Percentiles rank a stretch among this genome's conserved stretches.
Conservation (phyloP, 2,329 filamentous ascomycete genomes). For the Neoarthrinium moseri region DNA sequence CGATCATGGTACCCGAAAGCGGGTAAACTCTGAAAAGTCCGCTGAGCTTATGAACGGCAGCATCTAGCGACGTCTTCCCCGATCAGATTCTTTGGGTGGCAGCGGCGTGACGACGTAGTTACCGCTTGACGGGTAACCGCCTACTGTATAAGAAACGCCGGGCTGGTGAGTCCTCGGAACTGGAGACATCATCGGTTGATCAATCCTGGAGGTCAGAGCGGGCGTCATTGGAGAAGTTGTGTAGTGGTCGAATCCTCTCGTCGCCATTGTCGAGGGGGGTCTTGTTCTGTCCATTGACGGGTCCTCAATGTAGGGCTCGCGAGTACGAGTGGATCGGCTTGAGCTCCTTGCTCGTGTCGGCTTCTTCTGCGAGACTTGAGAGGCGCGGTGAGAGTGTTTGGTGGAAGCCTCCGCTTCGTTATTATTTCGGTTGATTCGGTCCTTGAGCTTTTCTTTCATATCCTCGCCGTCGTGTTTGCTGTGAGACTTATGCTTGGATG, state of each 20-base stretch:
- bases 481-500: slow-evolving; percentile 4
- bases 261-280: background rate
- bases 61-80: too few relatives aligned
- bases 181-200: background rate
- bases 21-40: too few relatives aligned
- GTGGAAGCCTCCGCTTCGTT: background rate
- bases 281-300: background rate
- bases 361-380: background rate
- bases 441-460: background rate
- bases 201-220: background rate
- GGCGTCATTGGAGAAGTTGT: background rate
- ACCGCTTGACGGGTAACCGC: background rate
- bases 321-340: background rate
- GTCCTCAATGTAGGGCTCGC: slow-evolving; percentile 1
- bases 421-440: slow-evolving; percentile 4
- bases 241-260: background rate
- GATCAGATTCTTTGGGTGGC: too few relatives aligned
- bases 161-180: background rate
- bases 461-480: background rate
- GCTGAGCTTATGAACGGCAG: too few relatives aligned
- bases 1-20: too few relatives aligned
- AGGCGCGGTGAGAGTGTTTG: background rate
- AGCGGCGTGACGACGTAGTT: background rate
- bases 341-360: background rate
- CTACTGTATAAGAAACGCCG: background rate